These are phyloP conservation scores for Elongisporangium senticosum DNA, from an alignment of 352 stramenopile genomes.

Conservation along the genomic window DNA sequence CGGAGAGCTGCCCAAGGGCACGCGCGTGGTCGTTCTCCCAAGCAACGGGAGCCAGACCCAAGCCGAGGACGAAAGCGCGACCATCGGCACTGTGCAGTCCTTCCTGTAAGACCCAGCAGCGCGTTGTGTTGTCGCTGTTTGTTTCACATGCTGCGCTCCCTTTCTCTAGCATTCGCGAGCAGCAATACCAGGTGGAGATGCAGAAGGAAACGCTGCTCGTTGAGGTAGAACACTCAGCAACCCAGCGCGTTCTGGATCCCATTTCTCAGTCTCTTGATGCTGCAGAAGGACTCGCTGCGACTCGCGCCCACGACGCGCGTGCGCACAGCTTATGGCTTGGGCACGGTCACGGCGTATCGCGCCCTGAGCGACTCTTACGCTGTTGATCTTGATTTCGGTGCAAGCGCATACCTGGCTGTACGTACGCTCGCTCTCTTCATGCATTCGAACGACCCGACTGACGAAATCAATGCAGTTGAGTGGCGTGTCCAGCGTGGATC, in stretches of 20 bases:
- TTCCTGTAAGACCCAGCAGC: constrained; percentile 23
- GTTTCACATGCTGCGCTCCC: neutral
- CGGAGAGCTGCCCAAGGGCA: constrained; percentile 54
- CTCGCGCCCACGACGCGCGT: constrained; percentile 20
- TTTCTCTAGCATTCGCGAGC: constrained; percentile 12
- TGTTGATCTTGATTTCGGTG: constrained; percentile 26
- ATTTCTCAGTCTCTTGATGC: neutral
- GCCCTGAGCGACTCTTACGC: constrained; percentile 26
- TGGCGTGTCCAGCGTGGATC: constrained; percentile 56
- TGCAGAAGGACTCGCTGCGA: constrained; percentile 22
- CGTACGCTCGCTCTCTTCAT: neutral
- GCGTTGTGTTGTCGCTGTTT: neutral
- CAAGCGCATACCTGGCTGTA: constrained; percentile 12
- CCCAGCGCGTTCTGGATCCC: neutral
- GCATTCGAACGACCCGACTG: too few species aligned
- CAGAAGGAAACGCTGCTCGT: constrained; percentile 1
- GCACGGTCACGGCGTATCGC: constrained; percentile 16
- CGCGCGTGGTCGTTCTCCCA: constrained; percentile 24
- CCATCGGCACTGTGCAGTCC: constrained; percentile 18
- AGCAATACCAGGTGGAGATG: constrained; percentile 12
- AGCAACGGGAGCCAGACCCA: neutral
- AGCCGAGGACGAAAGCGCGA: neutral
- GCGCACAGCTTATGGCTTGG: constrained; percentile 18
- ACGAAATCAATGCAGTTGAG: constrained; percentile 16
- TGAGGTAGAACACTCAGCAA: neutral